Evolutionary conservation across 2,329 filamentous ascomycete genomes (phyloP), one percentile per base, ranked within the genome.

Genomic region (Xylariaceae sp.): DNA sequence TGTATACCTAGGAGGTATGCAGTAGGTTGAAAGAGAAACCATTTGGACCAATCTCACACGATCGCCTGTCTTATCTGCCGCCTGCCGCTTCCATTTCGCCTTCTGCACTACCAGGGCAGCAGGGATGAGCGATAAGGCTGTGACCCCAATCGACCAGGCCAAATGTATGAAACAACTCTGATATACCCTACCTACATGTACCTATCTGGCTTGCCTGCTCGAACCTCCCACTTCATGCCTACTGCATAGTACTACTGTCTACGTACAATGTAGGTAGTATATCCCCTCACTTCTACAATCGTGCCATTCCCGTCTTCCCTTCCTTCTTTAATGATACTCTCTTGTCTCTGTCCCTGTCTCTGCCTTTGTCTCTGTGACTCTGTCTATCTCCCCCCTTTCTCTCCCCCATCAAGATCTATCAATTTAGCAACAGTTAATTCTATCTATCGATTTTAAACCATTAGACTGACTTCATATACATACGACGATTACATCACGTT

Each of bases 91-190:
- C 59, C 54, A 53, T 37, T 26, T 49, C 54, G 21, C 50, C 52
- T 47, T 42, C 53, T 63, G 58, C 60, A 59, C 20, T 37, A 23
- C 48, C 63, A 64, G 23, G 23, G 23, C 23, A 26, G 23, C 23
- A 26, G 64, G 67, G 67, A 66, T 64, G 54, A 47, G 58, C 57
- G 69, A 71, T 71, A 71, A 70, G 67, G 67, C 64, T 64, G 60
- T 61, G 53, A 65, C 63, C 57, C 64, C 62, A 65, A 66, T 65
- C 63, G 62, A 48, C 56, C 50, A 40, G 21, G 26, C 18, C 44
- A 44, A 50, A 55, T 56, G 62, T 29, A 60, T 62, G 60, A 62
- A 61, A 62, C 62, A 50, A 61, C 20, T 51, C 26, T 58, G 54
- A 59, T 63, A 63, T 26, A 57, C 57, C 54, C 60, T 23, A 48